Evolutionary conservation across 495 filamentous ascomycete genomes (phyloP).

Genomic region (Apodospora peruviana): DNA sequence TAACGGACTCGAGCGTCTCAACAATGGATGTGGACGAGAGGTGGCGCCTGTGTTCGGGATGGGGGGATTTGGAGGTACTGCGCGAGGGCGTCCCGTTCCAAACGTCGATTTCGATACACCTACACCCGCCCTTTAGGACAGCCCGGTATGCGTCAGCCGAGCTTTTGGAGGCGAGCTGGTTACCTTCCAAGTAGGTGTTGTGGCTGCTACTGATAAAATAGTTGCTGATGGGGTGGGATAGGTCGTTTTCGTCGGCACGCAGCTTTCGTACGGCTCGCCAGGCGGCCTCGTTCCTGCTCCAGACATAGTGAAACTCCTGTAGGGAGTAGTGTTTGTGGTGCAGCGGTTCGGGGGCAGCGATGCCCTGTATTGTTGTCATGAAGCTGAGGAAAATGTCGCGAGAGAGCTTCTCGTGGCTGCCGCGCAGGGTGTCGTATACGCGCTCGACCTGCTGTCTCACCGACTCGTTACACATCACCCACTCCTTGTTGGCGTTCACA

Average conservation of each 20-base stretch:
- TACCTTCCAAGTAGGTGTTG: constrained; percentile 79
- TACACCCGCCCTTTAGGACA: constrained; percentile 71
- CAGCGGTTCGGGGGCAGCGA: constrained; percentile 15
- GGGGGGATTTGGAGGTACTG: constrained; percentile 22
- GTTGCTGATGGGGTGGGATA: constrained; percentile 61
- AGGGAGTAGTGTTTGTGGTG: constrained; percentile 30
- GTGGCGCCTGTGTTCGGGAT: constrained; percentile 25
- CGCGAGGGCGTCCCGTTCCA: constrained; percentile 62
- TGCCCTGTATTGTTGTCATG: constrained; percentile 32
- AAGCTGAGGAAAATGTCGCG: constrained; percentile 30
- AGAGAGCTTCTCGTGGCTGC: constrained; percentile 20
- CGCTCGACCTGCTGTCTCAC: constrained; percentile 30
- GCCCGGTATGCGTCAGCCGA: constrained; percentile 76
- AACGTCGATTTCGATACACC: constrained; percentile 94
- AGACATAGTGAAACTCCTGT: constrained; percentile 37
- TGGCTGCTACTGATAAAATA: constrained; percentile 91
- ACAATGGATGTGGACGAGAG: constrained; percentile 36
- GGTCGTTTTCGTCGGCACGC: constrained; percentile 22
- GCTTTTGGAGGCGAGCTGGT: constrained; percentile 76
- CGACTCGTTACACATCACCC: constrained; percentile 17
- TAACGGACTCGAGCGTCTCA: constrained; percentile 23
- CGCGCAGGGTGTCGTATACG: constrained; percentile 28
- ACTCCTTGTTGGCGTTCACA: constrained; percentile 1
- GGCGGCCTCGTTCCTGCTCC: constrained; percentile 27
- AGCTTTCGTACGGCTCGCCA: constrained; percentile 27